These are phyloP conservation scores for Zygoascus bituminiphila DNA, from an alignment of 805 yeast species.

Conservation along the genomic window DNA sequence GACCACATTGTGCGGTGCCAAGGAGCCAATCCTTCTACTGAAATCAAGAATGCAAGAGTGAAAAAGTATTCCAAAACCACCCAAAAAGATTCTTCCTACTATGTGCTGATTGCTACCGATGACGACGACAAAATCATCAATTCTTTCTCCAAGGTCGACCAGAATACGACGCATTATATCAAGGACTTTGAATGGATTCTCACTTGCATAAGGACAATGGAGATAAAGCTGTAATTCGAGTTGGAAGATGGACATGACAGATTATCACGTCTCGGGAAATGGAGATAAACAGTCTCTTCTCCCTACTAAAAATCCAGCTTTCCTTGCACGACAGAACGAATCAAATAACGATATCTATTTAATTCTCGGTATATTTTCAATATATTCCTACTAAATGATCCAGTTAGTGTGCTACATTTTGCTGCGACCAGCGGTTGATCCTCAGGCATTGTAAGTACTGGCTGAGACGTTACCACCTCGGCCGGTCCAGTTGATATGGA, in stretches of 20 bases:
- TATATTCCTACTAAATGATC: not conserved
- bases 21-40: conserved; percentile 36
- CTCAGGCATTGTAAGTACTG: conserved; percentile 81
- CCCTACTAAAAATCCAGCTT: too few species aligned
- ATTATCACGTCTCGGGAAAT: too few species aligned
- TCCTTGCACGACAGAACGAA: too few species aligned
- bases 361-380: not conserved
- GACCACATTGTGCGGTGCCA: conserved; percentile 52
- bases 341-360: not conserved
- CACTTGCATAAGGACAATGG: not conserved
- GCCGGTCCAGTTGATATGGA: conserved; percentile 99
- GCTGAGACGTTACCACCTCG: conserved; percentile 97
- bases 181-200: not conserved
- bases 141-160: not conserved
- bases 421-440: not conserved
- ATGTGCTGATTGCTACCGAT: not conserved
- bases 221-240: not conserved
- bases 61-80: not conserved
- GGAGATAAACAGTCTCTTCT: too few species aligned
- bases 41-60: not conserved
- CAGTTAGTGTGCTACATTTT: not conserved
- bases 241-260: too few species aligned
- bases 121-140: not conserved
- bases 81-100: not conserved
- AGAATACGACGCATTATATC: not conserved